Evolutionary conservation across 805 yeast genomes (phyloP).

Genomic region (Candida silvicultrix): DNA sequence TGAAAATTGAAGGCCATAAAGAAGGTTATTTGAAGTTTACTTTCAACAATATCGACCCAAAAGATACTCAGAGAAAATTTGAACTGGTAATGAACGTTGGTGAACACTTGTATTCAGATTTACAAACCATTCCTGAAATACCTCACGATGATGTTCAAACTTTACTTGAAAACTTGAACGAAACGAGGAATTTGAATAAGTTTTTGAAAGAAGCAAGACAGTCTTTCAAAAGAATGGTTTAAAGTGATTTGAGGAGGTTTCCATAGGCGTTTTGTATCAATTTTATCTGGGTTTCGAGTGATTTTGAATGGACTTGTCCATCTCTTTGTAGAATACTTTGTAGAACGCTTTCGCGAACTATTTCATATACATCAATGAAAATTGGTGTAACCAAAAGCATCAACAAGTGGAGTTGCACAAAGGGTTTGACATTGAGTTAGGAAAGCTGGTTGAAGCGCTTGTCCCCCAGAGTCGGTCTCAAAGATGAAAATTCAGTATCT

Average conservation of each 20-base stretch:
- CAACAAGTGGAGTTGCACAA: too few species aligned
- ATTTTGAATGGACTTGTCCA: too few species aligned
- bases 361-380: too few species aligned
- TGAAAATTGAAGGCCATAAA: conserved; percentile 43
- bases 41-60: conserved; percentile 42
- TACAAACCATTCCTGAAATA: conserved; percentile 33
- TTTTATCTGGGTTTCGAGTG: too few species aligned
- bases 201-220: conserved; percentile 17
- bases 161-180: conserved; percentile 11
- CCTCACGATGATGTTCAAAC: conserved; percentile 13
- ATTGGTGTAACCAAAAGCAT: too few species aligned
- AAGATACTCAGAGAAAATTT: conserved; percentile 34
- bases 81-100: conserved; percentile 40
- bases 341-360: too few species aligned
- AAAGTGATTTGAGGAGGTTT: too few species aligned
- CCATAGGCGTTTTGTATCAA: too few species aligned
- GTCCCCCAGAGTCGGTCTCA: too few species aligned
- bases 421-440: too few species aligned
- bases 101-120: conserved; percentile 32
- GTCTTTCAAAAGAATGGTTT: conserved; percentile 7
- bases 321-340: too few species aligned
- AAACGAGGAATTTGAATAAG: conserved; percentile 13
- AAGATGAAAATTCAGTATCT: neutral
- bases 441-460: too few species aligned
- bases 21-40: conserved; percentile 41